Conservation (phyloP, 2,329 filamentous ascomycete species). For the Paecilomyces sp. region DNA sequence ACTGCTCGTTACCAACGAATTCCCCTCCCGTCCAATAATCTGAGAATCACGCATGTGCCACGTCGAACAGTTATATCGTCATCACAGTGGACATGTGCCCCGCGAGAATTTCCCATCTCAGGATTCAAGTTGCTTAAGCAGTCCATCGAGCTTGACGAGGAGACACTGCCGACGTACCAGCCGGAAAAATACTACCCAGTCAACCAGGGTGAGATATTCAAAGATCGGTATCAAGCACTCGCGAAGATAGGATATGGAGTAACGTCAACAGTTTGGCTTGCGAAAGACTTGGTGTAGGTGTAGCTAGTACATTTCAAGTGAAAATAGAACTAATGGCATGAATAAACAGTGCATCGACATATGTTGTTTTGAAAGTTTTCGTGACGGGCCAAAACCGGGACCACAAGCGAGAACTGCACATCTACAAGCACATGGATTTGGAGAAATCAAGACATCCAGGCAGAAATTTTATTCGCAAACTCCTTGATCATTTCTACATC, state of each 20-base stretch:
- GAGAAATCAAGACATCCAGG: conserved; percentile 10
- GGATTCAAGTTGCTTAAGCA: neutral
- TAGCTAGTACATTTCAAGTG: neutral
- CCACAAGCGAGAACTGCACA: conserved; percentile 9
- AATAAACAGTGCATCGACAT: neutral
- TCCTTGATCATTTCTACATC: conserved; percentile 12
- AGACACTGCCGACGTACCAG: neutral
- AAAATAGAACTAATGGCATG: neutral
- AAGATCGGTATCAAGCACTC: conserved; percentile 15
- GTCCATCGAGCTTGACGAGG: neutral
- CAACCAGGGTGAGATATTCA: conserved; percentile 10
- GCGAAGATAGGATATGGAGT: conserved; percentile 20
- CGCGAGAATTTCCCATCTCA: neutral
- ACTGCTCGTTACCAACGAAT: too few species aligned
- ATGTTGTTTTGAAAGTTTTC: conserved; percentile 14
- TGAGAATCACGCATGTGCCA: too few species aligned
- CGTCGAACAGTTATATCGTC: neutral
- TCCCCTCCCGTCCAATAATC: too few species aligned
- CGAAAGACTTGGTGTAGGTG: conserved; percentile 8
- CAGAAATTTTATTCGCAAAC: conserved; percentile 9
- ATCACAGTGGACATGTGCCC: neutral
- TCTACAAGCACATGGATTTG: conserved; percentile 11
- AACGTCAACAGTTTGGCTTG: conserved; percentile 19
- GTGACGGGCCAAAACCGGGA: conserved; percentile 1
- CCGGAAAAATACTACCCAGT: conserved; percentile 13